Conservation (phyloP, 2,329 filamentous ascomycete genomes). For the Onygena corvina region DNA sequence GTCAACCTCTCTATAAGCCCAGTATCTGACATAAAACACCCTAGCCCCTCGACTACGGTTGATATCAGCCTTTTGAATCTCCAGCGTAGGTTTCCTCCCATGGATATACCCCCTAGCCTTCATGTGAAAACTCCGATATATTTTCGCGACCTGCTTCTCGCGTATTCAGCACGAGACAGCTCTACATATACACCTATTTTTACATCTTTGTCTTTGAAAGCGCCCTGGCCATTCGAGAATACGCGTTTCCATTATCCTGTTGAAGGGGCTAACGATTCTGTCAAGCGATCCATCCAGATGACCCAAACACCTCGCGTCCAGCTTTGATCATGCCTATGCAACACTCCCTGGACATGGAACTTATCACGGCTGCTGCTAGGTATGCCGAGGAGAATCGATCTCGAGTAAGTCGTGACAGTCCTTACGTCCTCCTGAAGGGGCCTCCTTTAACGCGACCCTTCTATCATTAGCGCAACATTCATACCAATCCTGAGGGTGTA, state of each 20-base stretch:
- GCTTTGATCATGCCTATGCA: conserved; percentile 5
- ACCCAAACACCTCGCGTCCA: not conserved
- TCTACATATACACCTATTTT: not conserved
- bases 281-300: conserved; percentile 5
- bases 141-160: too few species aligned
- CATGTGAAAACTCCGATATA: too few species aligned
- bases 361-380: conserved; percentile 3
- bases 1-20: not conserved
- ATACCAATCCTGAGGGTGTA: not conserved
- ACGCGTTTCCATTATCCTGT: not conserved
- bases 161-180: too few species aligned
- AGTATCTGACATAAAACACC: not conserved
- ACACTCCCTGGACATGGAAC: conserved; percentile 5
- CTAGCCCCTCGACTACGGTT: conserved; percentile 8
- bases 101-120: not conserved
- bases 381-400: conserved; percentile 4
- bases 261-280: not conserved
- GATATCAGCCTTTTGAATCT: conserved; percentile 7
- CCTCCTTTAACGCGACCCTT: not conserved
- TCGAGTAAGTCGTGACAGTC: not conserved
- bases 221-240: not conserved
- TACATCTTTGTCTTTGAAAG: not conserved
- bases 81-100: conserved; percentile 8
- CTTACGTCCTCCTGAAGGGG: too few species aligned
- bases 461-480: not conserved